Percentiles rank a stretch among this genome's conserved stretches.
Evolutionary conservation across 1,139 yeast species (phyloP).

Genomic region (Saccharomyces hybrid): DNA sequence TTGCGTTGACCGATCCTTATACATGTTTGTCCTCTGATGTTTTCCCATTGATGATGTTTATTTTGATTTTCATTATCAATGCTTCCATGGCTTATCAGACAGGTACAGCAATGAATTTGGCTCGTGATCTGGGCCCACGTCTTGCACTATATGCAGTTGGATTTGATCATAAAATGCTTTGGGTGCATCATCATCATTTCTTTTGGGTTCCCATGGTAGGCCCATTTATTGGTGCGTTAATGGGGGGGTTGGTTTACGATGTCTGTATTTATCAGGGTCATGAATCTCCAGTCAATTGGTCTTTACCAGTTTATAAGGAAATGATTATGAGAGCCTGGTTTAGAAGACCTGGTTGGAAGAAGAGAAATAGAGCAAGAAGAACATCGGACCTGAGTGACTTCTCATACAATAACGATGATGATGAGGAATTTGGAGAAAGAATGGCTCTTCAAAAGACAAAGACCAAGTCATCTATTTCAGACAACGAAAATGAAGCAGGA

Average conservation of each 20-base stretch:
- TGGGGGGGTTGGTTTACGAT: constrained; percentile 43
- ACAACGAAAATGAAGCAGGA: constrained; percentile 13
- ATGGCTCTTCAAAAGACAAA: constrained; percentile 13
- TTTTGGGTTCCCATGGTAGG: constrained; percentile 46
- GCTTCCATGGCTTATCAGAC: constrained; percentile 43
- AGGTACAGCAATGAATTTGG: constrained; percentile 45
- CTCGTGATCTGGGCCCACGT: constrained; percentile 49
- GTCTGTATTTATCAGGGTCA: constrained; percentile 42
- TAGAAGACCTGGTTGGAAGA: constrained; percentile 27
- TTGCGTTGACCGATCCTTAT: constrained; percentile 43
- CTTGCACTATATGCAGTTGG: constrained; percentile 42
- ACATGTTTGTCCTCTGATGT: constrained; percentile 39
- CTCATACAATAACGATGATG: constrained; percentile 22
- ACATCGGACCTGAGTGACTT: constrained; percentile 27
- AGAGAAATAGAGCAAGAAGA: constrained; percentile 22
- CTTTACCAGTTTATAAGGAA: constrained; percentile 26
- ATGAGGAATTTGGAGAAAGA: background rate
- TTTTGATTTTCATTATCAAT: constrained; percentile 40
- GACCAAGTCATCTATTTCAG: constrained; percentile 11
- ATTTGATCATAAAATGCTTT: constrained; percentile 36
- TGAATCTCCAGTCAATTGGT: constrained; percentile 43
- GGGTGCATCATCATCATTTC: constrained; percentile 36
- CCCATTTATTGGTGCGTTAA: constrained; percentile 39
- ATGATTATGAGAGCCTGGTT: constrained; percentile 23
- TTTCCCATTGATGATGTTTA: constrained; percentile 40